Base-by-base conservation (phyloP, 2,329 filamentous ascomycete genomes). In the Scedosporium boydii region DNA sequence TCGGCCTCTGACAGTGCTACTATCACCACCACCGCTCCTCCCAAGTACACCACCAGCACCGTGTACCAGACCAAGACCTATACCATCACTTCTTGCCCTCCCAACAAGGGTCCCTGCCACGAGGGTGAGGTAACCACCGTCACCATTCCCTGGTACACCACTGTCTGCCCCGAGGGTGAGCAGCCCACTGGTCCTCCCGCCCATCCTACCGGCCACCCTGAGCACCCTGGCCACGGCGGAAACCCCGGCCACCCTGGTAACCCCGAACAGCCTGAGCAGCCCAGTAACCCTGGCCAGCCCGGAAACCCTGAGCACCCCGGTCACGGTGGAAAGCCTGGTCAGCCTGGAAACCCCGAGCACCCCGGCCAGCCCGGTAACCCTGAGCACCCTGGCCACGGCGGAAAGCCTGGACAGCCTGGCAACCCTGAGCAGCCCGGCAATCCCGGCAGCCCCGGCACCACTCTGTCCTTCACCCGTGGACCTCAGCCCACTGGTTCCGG, bases 141-240 rank as follows among this genome's bases (percentile, higher is more conserved):
- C 16, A 62, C 59, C n/a, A 44, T 63, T 56, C 29, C 60, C 34
- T 27, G 53, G 29, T 76, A 72, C 44, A 78, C 76, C 53, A 79
- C 77, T 4, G 69, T 78, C 62, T 78, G 76, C 72, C 77, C 77
- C 10, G 72, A 78, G 29, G 60, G 59, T 26, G 34, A 48, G 16
- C 29, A 62, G 44, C 38, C 59, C 16, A 56, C 55, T 59, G 44
- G 48, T 16, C 14, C 61, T 34, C 34, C 27, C 55, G 62, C 23
- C n/a, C n/a, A 46, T 12, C 51, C 63, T 41, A 48, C 55, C n/a
- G 23, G 38, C 53, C 48, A 53, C 6, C 34, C 57, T n/a, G 16
- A 51, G 10, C 12, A 58, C 14, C 27, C 27, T 5, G 27, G 27
- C 6, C 18, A 48, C 4, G 6, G 6, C n/a, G n/a, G 10, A 5